phyloP scores from a whole-genome alignment of 2,329 filamentous ascomycete genomes.

The Aspergillus cejpii region DNA sequence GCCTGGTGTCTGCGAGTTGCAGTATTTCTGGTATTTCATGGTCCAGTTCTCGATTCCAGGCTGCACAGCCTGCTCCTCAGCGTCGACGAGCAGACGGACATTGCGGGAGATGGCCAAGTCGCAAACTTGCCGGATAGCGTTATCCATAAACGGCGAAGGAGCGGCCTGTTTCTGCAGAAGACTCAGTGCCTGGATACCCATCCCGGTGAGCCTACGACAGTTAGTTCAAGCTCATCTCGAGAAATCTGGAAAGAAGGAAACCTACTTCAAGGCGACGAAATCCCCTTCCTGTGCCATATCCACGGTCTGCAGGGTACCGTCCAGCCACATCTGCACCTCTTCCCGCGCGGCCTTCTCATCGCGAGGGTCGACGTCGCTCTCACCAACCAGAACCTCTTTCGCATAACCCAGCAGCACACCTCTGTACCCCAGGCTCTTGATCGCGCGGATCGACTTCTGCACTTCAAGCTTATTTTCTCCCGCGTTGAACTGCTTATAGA shows the following conservation, averaged over 20 bases:
- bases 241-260: slow-evolving; percentile 3
- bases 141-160: slow-evolving; percentile 38
- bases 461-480: slow-evolving; percentile 47
- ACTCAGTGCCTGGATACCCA: slow-evolving; percentile 40
- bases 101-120: slow-evolving; percentile 38
- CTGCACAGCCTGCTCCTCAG: slow-evolving; percentile 50
- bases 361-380: slow-evolving; percentile 25
- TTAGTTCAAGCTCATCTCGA: slow-evolving; percentile 4
- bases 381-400: slow-evolving; percentile 49
- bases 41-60: slow-evolving; percentile 49
- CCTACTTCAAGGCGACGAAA: slow-evolving; percentile 48
- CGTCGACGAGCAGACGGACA: slow-evolving; percentile 47
- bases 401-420: slow-evolving; percentile 52
- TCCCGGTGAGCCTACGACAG: slow-evolving; percentile 42
- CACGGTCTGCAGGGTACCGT: slow-evolving; percentile 49
- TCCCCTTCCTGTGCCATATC: slow-evolving; percentile 48
- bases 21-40: slow-evolving; percentile 48
- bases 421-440: slow-evolving; percentile 47
- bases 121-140: slow-evolving; percentile 42
- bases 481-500: slow-evolving; percentile 55
- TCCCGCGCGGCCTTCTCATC: slow-evolving; percentile 29
- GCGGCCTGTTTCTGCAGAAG: slow-evolving; percentile 35
- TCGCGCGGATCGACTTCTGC: slow-evolving; percentile 39
- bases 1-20: slow-evolving; percentile 43
- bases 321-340: slow-evolving; percentile 43